A percentile compares a stretch with the other conserved stretches of the same genome.
Conservation (phyloP, 2,329 filamentous ascomycete genomes). For the Podosphaera leucotricha region DNA sequence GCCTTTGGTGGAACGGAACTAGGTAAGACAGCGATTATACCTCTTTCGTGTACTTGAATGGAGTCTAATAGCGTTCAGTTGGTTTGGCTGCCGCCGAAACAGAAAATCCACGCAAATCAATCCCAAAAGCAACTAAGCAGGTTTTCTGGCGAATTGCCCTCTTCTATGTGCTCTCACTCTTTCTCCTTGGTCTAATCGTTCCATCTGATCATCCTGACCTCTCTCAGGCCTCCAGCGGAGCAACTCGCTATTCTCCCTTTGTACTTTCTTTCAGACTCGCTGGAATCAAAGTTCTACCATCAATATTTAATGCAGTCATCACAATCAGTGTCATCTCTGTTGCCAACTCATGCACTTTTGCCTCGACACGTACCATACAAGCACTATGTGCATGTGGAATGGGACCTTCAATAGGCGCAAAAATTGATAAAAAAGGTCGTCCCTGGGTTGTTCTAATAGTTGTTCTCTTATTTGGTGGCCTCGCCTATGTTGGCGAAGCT, state of each 20-base stretch:
- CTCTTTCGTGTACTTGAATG: neutral
- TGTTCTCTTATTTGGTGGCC: slow-evolving; percentile 29
- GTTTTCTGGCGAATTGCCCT: slow-evolving; percentile 86
- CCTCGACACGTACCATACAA: slow-evolving; percentile 70
- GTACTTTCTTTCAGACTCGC: slow-evolving; percentile 78
- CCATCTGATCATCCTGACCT: slow-evolving; percentile 44
- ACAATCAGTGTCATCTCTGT: slow-evolving; percentile 76
- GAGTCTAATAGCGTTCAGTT: slow-evolving; percentile 18
- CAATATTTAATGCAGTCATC: slow-evolving; percentile 84
- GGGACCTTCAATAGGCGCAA: slow-evolving; percentile 52
- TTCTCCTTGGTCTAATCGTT: slow-evolving; percentile 62
- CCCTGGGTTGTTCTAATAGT: slow-evolving; percentile 33
- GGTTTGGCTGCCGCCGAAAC: slow-evolving; percentile 58
- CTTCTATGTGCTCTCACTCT: slow-evolving; percentile 64
- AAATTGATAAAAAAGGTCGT: slow-evolving; percentile 61
- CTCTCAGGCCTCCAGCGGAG: slow-evolving; percentile 30
- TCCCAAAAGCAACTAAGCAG: slow-evolving; percentile 75
- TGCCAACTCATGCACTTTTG: slow-evolving; percentile 80
- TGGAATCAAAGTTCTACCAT: slow-evolving; percentile 57
- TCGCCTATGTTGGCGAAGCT: slow-evolving; percentile 32
- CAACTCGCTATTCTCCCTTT: slow-evolving; percentile 56
- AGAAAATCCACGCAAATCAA: slow-evolving; percentile 50
- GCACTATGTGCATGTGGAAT: slow-evolving; percentile 73
- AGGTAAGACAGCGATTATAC: neutral
- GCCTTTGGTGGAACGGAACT: slow-evolving; percentile 55